phyloP scores from a whole-genome alignment of 2,329 filamentous ascomycete species.

The Leptographium lundbergii region DNA sequence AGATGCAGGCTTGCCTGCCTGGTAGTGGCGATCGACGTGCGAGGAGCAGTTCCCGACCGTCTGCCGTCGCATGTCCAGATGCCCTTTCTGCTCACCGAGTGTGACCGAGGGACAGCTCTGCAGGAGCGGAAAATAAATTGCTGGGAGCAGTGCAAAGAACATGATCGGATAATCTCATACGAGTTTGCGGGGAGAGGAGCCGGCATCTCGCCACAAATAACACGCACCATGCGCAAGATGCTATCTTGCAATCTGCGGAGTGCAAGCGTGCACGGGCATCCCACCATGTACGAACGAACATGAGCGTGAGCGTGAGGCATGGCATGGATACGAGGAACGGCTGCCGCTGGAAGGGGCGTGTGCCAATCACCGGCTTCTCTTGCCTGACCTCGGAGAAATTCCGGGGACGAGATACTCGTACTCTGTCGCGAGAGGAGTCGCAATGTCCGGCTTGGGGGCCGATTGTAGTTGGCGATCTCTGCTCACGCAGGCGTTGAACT shows the following conservation, averaged over 20 bases:
- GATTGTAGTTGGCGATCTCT: not conserved
- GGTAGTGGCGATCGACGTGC: too few species aligned
- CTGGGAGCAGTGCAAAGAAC: not conserved
- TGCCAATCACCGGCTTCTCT: too few species aligned
- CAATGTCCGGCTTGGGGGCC: not conserved
- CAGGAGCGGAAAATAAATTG: not conserved
- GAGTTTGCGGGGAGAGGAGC: not conserved
- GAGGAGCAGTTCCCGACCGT: too few species aligned
- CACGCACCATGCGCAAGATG: not conserved
- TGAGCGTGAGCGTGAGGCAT: too few species aligned
- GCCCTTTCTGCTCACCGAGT: not conserved
- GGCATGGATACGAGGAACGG: not conserved
- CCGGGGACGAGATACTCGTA: too few species aligned
- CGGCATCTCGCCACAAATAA: not conserved
- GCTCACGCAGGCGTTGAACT: too few species aligned
- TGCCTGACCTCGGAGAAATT: too few species aligned
- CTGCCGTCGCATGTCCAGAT: not conserved
- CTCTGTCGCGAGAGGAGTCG: not conserved
- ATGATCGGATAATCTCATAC: not conserved
- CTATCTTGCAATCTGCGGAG: not conserved
- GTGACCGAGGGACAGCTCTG: too few species aligned
- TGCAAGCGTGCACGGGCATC: not conserved
- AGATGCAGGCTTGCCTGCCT: too few species aligned
- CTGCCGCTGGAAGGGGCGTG: too few species aligned
- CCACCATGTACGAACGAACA: too few species aligned